phyloP scores from a whole-genome alignment of 2,329 filamentous ascomycete genomes.

The Tolypocladium paradoxum region DNA sequence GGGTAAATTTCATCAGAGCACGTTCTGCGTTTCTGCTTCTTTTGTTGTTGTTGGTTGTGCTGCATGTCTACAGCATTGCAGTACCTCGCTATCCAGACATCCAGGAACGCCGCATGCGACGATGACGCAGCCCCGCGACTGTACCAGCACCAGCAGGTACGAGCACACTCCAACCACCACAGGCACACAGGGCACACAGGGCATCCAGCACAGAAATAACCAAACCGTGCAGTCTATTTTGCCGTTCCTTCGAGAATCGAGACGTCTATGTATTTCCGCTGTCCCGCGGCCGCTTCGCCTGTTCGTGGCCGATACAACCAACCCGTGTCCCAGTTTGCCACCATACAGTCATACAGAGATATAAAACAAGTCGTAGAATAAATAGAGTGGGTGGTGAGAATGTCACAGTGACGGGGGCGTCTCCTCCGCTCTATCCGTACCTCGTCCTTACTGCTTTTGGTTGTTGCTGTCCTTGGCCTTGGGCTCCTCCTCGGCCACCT shows the following conservation, averaged over 20 bases:
- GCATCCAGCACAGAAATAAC: neutral
- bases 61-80: neutral
- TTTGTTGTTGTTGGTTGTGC: neutral
- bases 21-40: too few species aligned
- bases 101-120: neutral
- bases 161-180: too few species aligned
- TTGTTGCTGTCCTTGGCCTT: constrained; percentile 6
- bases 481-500: constrained; percentile 16
- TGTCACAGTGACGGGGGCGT: neutral
- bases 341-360: neutral
- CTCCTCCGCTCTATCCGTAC: neutral
- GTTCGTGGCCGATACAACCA: neutral
- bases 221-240: neutral
- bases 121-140: constrained; percentile 3
- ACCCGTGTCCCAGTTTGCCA: neutral
- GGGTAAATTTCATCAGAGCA: too few species aligned
- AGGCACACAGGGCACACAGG: too few species aligned
- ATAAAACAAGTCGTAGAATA: neutral
- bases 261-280: neutral
- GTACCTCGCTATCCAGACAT: neutral
- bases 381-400: neutral
- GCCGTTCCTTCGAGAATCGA: neutral
- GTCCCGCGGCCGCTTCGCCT: neutral
- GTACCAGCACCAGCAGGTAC: too few species aligned
- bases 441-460: neutral